These are phyloP conservation scores for Ophiostoma montium DNA, from an alignment of 2,329 filamentous ascomycete genomes.

Conservation along the genomic window DNA sequence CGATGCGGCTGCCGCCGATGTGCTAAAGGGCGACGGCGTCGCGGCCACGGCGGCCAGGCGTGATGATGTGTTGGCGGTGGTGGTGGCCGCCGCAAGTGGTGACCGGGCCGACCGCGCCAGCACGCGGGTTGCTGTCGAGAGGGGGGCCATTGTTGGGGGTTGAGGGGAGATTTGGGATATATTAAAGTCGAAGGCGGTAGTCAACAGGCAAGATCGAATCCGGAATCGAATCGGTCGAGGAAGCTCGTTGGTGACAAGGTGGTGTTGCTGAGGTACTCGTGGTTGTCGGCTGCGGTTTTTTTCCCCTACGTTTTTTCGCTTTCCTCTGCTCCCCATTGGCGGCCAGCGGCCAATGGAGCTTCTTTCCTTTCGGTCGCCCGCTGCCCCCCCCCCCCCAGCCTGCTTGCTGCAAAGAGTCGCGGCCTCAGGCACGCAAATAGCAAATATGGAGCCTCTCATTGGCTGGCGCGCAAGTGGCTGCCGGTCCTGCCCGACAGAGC, in stretches of 20 bases:
- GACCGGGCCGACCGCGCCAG: constrained; percentile 40
- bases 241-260: constrained; percentile 6
- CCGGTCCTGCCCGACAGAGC: constrained; percentile 13
- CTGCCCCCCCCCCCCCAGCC: not conserved
- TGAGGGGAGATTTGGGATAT: not conserved
- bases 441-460: constrained; percentile 12
- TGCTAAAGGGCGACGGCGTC: constrained; percentile 28
- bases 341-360: constrained; percentile 1
- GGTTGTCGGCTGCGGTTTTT: constrained; percentile 10
- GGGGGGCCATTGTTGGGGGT: constrained; percentile 45
- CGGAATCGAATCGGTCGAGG: not conserved
- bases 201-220: not conserved
- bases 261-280: constrained; percentile 30
- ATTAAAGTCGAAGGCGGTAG: not conserved
- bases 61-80: constrained; percentile 27
- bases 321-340: not conserved
- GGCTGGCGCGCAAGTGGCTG: constrained; percentile 4
- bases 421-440: constrained; percentile 13
- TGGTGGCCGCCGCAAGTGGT: constrained; percentile 11
- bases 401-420: not conserved
- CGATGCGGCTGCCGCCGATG: constrained; percentile 28
- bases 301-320: constrained; percentile 1
- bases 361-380: not conserved
- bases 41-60: constrained; percentile 30
- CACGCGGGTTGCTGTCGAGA: constrained; percentile 53